Evolutionary conservation across 2,329 filamentous ascomycete species (phyloP).

Genomic region (Cordyceps javanica): DNA sequence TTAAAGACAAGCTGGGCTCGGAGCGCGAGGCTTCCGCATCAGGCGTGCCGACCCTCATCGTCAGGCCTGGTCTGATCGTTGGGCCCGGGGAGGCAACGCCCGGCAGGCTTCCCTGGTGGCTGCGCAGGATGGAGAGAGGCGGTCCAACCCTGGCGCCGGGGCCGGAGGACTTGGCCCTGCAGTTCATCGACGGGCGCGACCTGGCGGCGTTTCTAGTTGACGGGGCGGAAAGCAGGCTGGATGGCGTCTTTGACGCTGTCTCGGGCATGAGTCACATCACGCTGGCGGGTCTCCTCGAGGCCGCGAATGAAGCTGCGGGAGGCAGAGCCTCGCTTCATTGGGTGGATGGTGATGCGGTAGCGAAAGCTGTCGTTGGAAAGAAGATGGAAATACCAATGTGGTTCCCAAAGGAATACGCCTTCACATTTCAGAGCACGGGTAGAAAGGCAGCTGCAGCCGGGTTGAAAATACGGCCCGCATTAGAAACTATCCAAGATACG

Average conservation of each 20-base stretch:
- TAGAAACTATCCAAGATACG: conserved; percentile 11
- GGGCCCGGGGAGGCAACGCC: conserved; percentile 9
- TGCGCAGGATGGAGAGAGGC: conserved; percentile 9
- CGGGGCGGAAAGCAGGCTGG: conserved; percentile 10
- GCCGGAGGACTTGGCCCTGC: conserved; percentile 7
- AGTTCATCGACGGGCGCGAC: conserved; percentile 15
- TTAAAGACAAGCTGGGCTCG: conserved; percentile 10
- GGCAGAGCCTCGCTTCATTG: conserved; percentile 10
- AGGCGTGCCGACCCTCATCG: conserved; percentile 9
- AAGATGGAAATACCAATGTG: conserved; percentile 13
- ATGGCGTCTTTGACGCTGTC: conserved; percentile 3
- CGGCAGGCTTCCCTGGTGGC: conserved; percentile 12
- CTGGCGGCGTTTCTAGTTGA: conserved; percentile 13
- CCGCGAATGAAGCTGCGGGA: background rate
- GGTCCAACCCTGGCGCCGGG: conserved; percentile 14
- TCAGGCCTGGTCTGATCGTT: conserved; percentile 11
- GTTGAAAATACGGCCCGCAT: conserved; percentile 7
- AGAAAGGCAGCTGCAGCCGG: conserved; percentile 5
- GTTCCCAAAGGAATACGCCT: background rate
- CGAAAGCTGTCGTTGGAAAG: background rate
- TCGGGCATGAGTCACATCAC: background rate
- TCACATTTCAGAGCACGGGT: background rate
- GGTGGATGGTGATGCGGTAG: conserved; percentile 11
- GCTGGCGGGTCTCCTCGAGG: conserved; percentile 5
- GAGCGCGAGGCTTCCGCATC: conserved; percentile 1